Percentiles rank a stretch among this genome's conserved stretches.
Conservation (phyloP, 768 basidiomycete species). For the Leccinum ochraceum region DNA sequence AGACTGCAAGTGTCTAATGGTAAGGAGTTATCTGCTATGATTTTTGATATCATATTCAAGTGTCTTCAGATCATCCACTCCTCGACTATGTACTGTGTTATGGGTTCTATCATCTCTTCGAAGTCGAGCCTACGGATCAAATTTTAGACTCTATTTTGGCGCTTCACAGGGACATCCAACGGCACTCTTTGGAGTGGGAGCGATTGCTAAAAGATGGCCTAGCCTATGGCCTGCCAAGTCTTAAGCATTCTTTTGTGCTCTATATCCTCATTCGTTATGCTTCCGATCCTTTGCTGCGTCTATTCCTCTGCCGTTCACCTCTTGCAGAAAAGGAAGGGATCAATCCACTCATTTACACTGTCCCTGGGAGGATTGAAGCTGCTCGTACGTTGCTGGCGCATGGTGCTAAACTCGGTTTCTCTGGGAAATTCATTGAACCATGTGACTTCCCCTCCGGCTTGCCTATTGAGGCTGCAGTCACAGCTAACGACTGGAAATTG, state of each 20-base stretch:
- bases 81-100: rapidly evolving
- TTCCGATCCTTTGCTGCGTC: not conserved
- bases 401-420: not conserved
- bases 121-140: not conserved
- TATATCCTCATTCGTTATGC: not conserved
- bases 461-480: not conserved
- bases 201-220: not conserved
- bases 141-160: not conserved
- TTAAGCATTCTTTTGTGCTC: not conserved
- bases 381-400: not conserved
- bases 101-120: not conserved
- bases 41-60: not conserved
- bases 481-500: rapidly evolving
- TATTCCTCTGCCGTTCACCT: not conserved
- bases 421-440: not conserved
- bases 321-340: not conserved
- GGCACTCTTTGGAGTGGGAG: not conserved
- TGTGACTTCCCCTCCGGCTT: not conserved
- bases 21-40: not conserved
- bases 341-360: not conserved
- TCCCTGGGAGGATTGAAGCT: not conserved
- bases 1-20: not conserved
- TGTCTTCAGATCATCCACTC: not conserved
- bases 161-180: not conserved
- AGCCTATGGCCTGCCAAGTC: not conserved